Evolutionary conservation across 2,329 filamentous ascomycete species (phyloP).

Genomic region (Ilyonectria sp.): DNA sequence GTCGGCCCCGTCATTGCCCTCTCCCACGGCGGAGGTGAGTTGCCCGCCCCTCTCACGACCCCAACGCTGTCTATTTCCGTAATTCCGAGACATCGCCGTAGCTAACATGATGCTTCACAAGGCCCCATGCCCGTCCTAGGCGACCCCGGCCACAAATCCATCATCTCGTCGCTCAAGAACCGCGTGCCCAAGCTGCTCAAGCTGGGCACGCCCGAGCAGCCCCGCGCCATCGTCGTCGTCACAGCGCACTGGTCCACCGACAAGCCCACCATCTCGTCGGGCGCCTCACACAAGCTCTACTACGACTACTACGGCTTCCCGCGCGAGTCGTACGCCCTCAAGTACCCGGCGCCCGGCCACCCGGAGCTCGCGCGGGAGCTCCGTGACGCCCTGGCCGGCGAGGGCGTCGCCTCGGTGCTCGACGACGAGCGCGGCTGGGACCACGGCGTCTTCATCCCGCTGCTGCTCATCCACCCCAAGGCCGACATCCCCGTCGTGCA

Average conservation of each 20-base stretch:
- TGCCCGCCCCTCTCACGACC: background rate
- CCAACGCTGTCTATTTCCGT: conserved; percentile 4
- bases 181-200: conserved; percentile 70
- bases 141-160: conserved; percentile 66
- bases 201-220: conserved; percentile 65
- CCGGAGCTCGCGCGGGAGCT: conserved; percentile 67
- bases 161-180: conserved; percentile 66
- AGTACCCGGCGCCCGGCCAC: conserved; percentile 70
- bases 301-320: conserved; percentile 76
- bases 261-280: conserved; percentile 67
- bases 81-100: conserved; percentile 8
- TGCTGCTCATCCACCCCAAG: conserved; percentile 67
- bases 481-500: conserved; percentile 71
- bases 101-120: conserved; percentile 32
- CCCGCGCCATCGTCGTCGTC: conserved; percentile 68
- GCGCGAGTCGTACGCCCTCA: conserved; percentile 66
- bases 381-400: conserved; percentile 59
- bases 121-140: conserved; percentile 72
- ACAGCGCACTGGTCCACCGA: conserved; percentile 71
- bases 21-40: conserved; percentile 64
- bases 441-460: conserved; percentile 73
- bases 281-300: conserved; percentile 61
- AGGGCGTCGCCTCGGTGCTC: conserved; percentile 61
- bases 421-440: conserved; percentile 67
- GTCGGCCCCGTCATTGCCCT: conserved; percentile 63